phyloP scores from a whole-genome alignment of 768 basidiomycete genomes.

The Russula dissimulans region DNA sequence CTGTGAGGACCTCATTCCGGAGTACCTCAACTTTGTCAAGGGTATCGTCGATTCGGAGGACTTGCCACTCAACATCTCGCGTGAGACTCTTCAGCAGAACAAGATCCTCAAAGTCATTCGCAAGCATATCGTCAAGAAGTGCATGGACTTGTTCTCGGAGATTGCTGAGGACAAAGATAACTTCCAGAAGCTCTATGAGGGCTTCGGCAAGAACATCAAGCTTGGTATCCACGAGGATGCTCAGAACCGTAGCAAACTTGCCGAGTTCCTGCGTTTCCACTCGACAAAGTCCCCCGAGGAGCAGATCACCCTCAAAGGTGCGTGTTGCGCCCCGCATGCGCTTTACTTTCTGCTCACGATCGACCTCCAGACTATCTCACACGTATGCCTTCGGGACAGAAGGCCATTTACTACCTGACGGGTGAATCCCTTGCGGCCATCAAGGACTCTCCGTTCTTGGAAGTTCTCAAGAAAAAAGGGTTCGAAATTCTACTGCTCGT shows the following conservation, averaged over 20 bases:
- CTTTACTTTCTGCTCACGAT: background rate
- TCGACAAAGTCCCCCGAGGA: constrained; percentile 92
- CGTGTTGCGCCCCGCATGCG: constrained; percentile 18
- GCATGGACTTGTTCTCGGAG: constrained; percentile 88
- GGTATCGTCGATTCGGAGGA: constrained; percentile 99
- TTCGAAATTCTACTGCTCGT: constrained; percentile 96
- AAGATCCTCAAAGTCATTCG: constrained; percentile 99
- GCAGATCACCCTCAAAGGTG: constrained; percentile 87
- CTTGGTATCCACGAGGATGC: constrained; percentile 99
- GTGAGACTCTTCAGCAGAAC: constrained; percentile 99
- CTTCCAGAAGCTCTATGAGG: constrained; percentile 93
- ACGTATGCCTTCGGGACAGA: constrained; percentile 98
- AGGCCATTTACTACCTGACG: constrained; percentile 98
- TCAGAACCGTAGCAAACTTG: constrained; percentile 98
- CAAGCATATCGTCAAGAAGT: constrained; percentile 99
- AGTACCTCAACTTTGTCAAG: constrained; percentile 99
- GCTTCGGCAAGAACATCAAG: constrained; percentile 99
- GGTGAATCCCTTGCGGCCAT: constrained; percentile 91
- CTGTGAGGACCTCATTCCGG: constrained; percentile 98
- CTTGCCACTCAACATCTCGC: constrained; percentile 98
- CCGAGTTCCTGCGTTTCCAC: constrained; percentile 97
- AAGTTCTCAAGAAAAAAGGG: constrained; percentile 98
- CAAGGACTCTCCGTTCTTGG: constrained; percentile 96
- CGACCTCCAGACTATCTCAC: constrained; percentile 81
- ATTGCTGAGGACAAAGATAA: constrained; percentile 99